phyloP scores from a whole-genome alignment of 75 land plant genomes.

The Chamaecyparis obtusa region DNA sequence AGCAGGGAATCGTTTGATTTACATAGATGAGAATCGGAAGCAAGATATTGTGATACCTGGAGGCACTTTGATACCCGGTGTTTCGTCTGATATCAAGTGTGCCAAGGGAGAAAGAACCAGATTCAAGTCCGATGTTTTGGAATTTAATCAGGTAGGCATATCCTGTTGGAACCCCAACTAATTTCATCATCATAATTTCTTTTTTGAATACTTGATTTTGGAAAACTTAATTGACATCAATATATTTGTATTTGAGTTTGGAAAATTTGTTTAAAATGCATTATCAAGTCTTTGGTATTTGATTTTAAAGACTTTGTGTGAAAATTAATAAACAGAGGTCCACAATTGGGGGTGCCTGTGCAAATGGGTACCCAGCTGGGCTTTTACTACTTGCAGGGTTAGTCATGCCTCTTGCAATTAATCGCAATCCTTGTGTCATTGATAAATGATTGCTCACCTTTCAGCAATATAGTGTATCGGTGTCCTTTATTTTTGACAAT shows the following conservation, averaged over 20 bases:
- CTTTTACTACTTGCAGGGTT: neutral
- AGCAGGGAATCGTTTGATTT: slow-evolving; percentile 38
- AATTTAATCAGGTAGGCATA: slow-evolving; percentile 68
- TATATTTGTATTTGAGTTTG: neutral
- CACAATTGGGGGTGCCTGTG: neutral
- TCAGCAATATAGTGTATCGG: neutral
- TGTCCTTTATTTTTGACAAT: neutral
- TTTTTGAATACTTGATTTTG: neutral
- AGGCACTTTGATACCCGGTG: slow-evolving; percentile 29
- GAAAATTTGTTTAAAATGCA: neutral
- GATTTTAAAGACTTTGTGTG: neutral
- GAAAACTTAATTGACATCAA: neutral
- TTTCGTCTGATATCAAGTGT: slow-evolving; percentile 49
- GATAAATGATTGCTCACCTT: neutral
- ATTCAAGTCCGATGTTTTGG: slow-evolving; percentile 66
- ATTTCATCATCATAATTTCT: neutral
- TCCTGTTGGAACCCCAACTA: neutral
- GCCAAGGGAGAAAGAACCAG: slow-evolving; percentile 71
- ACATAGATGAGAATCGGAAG: slow-evolving; percentile 41
- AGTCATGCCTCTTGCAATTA: neutral
- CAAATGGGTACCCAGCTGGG: neutral
- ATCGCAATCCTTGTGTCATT: neutral
- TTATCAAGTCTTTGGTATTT: neutral
- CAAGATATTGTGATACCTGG: slow-evolving; percentile 54
- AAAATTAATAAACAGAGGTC: neutral